phyloP scores from a whole-genome alignment of 1,284 basidiomycete species.

The Clitocybe nebularis region DNA sequence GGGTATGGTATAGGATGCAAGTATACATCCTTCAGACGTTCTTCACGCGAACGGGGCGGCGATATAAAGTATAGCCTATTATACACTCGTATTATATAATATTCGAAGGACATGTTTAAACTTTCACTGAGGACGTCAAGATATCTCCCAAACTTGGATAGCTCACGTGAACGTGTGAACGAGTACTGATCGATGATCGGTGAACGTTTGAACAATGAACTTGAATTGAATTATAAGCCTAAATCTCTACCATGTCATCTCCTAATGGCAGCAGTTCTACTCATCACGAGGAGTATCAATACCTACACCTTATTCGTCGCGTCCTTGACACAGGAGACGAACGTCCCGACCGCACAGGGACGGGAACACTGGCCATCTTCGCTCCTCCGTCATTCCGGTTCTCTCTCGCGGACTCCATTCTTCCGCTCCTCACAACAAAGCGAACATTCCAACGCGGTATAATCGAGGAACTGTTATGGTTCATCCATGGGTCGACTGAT shows the following conservation, averaged over 20 bases:
- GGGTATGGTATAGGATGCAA: conserved; percentile 58
- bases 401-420: conserved; percentile 65
- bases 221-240: too few species aligned
- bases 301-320: conserved; percentile 74
- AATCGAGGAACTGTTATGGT: conserved; percentile 95
- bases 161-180: too few species aligned
- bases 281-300: conserved; percentile 89
- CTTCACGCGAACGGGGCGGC: conserved; percentile 84
- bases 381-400: conserved; percentile 88
- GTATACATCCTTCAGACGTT: conserved; percentile 91
- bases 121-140: too few species aligned
- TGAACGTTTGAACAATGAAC: too few species aligned
- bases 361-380: conserved; percentile 87
- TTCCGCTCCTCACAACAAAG: conserved; percentile 95
- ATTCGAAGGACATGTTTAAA: too few species aligned
- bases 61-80: conserved; percentile 80
- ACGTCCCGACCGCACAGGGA: conserved; percentile 88
- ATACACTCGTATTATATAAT: too few species aligned
- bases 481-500: conserved; percentile 85
- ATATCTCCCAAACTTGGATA: too few species aligned
- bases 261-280: too few species aligned
- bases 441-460: conserved; percentile 92
- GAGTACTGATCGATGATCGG: too few species aligned
- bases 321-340: conserved; percentile 74
- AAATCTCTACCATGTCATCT: too few species aligned